Percentiles rank a stretch among this genome's conserved stretches.
Evolutionary conservation across 2,329 filamentous ascomycete species (phyloP).

Genomic region (Aspergillus brasiliensis): DNA sequence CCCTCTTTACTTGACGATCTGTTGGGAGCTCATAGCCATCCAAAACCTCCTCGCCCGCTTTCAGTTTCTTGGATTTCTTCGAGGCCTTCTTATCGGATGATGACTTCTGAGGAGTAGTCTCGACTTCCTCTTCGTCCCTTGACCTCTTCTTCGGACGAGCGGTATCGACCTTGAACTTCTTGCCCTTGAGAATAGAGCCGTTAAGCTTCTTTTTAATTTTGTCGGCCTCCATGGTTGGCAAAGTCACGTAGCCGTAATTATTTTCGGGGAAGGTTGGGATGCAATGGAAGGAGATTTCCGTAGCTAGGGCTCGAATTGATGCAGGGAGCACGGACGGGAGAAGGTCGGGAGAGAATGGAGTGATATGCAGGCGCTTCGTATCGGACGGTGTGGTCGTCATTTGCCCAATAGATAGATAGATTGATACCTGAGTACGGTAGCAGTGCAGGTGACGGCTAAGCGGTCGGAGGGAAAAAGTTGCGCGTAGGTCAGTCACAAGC

Average conservation of each 20-base stretch:
- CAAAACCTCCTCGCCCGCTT: conserved; percentile 57
- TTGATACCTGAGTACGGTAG: background rate
- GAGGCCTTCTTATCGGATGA: conserved; percentile 33
- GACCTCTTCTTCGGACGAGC: conserved; percentile 67
- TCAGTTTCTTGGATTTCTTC: conserved; percentile 49
- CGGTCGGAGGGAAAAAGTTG: background rate
- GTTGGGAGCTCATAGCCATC: conserved; percentile 71
- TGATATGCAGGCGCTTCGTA: conserved; percentile 74
- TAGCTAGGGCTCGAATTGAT: conserved; percentile 65
- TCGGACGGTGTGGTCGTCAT: conserved; percentile 23
- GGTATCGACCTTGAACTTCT: conserved; percentile 81
- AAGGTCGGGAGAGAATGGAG: conserved; percentile 77
- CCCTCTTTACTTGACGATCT: conserved; percentile 79
- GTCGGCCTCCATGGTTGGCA: conserved; percentile 80
- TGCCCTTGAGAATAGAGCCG: conserved; percentile 79
- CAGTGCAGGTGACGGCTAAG: background rate
- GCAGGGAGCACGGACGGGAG: conserved; percentile 71
- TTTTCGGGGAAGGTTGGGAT: conserved; percentile 87
- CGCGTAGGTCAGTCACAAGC: background rate
- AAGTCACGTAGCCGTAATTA: conserved; percentile 84
- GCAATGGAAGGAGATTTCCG: conserved; percentile 84
- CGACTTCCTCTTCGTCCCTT: conserved; percentile 39
- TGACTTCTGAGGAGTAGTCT: conserved; percentile 20
- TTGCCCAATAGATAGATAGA: conserved; percentile 7
- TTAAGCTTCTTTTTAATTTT: conserved; percentile 90